A percentile compares a stretch with the other conserved stretches of the same genome.
Evolutionary conservation across 805 yeast species (phyloP).

Genomic region (Candida nemodendra): DNA sequence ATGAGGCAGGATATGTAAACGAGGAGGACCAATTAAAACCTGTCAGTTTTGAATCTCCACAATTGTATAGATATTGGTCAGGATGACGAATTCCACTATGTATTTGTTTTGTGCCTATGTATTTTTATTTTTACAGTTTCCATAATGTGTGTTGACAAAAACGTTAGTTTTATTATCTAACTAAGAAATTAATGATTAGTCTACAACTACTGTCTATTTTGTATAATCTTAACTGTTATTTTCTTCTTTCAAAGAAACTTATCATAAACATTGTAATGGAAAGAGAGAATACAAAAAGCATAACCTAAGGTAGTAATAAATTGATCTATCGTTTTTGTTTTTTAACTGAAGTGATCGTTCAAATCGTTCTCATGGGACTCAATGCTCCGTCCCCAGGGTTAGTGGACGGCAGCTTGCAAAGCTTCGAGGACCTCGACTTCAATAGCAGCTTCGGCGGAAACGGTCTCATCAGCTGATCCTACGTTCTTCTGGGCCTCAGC

Average conservation of each 20-base stretch:
- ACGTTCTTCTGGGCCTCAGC: conserved; percentile 94
- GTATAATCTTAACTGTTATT: conserved; percentile 1
- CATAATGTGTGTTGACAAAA: too few species aligned
- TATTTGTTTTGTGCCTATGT: conserved; percentile 7
- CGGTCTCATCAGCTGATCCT: conserved; percentile 77
- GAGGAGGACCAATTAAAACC: conserved; percentile 47
- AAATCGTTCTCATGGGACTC: background rate
- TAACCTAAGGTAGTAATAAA: conserved; percentile 1
- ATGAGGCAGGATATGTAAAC: conserved; percentile 20
- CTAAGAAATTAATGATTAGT: too few species aligned
- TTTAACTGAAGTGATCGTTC: background rate
- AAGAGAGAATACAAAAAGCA: conserved; percentile 5
- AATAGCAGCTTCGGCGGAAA: conserved; percentile 92
- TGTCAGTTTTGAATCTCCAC: conserved; percentile 59
- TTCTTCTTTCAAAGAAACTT: conserved; percentile 8
- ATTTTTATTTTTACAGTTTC: conserved; percentile 9
- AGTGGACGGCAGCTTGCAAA: conserved; percentile 63
- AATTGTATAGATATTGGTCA: conserved; percentile 64
- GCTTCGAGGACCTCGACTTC: conserved; percentile 97
- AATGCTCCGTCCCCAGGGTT: background rate
- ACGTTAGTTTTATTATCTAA: too few species aligned
- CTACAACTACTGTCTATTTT: too few species aligned
- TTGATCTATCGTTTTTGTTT: conserved; percentile 4
- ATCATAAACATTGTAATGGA: conserved; percentile 7
- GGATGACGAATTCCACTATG: conserved; percentile 34